Evolutionary conservation across 345 rosid genomes (phyloP), one percentile per base, ranked within the genome.

Genomic region (Melastoma malabathricum): DNA sequence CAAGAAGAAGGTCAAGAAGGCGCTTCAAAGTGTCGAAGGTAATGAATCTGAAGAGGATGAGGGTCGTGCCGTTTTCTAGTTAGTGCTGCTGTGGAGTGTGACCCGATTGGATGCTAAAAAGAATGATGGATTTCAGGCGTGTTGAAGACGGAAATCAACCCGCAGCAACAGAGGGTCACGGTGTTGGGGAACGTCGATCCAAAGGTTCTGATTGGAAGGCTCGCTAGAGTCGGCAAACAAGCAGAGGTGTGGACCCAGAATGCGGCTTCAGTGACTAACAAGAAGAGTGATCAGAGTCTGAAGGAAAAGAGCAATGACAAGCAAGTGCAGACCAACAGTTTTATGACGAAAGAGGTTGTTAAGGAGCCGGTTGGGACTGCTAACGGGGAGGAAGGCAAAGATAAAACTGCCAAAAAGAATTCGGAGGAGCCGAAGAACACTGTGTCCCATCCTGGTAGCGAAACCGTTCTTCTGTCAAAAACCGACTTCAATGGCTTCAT

Each of bases 1-100:
- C 74, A 80, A 76, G 71, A 76, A 61, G 70, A 80, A 74, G 56
- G 86, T 80, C 15, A 80, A 63, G 65, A 80, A 76, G 72, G 59
- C 53, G 3, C 54, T 80, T 43, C 80, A 51, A 50, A 50, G 66
- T 1, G 54, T 76, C 18, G 80, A 80, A 72, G 86, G 86, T 77
- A 69, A 55, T 25, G 4, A 31, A 54, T 15, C 14, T 6, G 15
- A 16, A 46, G 8, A 31, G 46, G 18, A 7, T 46, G 18, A 7
- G 53, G 18, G 3, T 48, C n/a, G 15, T 45, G 48, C 25, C 19
- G 15, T 19, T 29, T 18, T 34, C 38, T 23, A 14, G 50, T 45
- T 22, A 45, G 25, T 54, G 18, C 46, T 20, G 18, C 43, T n/a
- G 19, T 5, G 5, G 13, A 19, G 22, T 53, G 45, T 43, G 47